Evolutionary conservation across 2,329 filamentous ascomycete genomes (phyloP).

Genomic region (Blumeriella jaapii): DNA sequence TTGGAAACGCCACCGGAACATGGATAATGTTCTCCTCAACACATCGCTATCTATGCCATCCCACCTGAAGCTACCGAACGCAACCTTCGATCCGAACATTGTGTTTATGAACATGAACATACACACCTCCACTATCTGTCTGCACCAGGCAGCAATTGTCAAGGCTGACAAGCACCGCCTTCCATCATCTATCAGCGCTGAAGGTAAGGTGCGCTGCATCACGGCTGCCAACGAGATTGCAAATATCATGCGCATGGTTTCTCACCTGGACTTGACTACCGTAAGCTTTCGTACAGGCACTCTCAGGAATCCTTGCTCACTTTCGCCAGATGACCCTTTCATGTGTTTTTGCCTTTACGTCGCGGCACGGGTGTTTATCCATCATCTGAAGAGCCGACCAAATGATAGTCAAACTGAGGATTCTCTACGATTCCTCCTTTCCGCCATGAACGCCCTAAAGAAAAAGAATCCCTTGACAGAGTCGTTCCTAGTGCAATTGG

Average conservation of each 20-base stretch:
- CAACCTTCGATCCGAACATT: slow-evolving; percentile 68
- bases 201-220: slow-evolving; percentile 88
- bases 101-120: slow-evolving; percentile 96
- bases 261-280: slow-evolving; percentile 71
- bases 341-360: slow-evolving; percentile 94
- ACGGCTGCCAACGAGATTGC: slow-evolving; percentile 89
- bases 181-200: slow-evolving; percentile 63
- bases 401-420: slow-evolving; percentile 69
- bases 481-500: slow-evolving; percentile 86
- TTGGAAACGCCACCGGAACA: slow-evolving; percentile 82
- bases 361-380: slow-evolving; percentile 87
- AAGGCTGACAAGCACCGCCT: slow-evolving; percentile 86
- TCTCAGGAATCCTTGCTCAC: no score
- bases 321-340: slow-evolving; percentile 73
- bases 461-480: slow-evolving; percentile 82
- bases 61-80: slow-evolving; percentile 66
- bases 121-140: slow-evolving; percentile 88
- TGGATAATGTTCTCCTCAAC: slow-evolving; percentile 86
- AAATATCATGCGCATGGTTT: slow-evolving; percentile 89
- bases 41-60: slow-evolving; percentile 74
- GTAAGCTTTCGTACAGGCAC: slow-evolving; percentile 50
- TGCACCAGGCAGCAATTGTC: slow-evolving; percentile 98
- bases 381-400: slow-evolving; percentile 89
- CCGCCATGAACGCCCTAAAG: slow-evolving; percentile 83
- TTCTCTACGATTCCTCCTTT: slow-evolving; percentile 79